Evolutionary conservation across 2,329 filamentous ascomycete species (phyloP).

Genomic region (Endoconidiophora polonica): DNA sequence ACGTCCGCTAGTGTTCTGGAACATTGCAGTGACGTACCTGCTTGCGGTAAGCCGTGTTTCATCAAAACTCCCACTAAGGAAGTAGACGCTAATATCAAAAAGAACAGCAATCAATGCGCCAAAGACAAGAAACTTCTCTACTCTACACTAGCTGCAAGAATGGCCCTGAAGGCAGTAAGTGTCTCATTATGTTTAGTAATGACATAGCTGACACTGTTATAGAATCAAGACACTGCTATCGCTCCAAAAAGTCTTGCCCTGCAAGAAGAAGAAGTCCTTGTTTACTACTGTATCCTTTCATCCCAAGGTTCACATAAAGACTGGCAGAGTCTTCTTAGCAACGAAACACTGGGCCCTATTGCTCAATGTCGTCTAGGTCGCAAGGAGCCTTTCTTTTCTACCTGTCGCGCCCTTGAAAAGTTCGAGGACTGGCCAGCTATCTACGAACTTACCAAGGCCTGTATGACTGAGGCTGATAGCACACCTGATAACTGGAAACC

Average conservation of each 20-base stretch:
- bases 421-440: slow-evolving; percentile 26
- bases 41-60: slow-evolving; percentile 28
- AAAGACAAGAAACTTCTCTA: slow-evolving; percentile 35
- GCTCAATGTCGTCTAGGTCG: slow-evolving; percentile 29
- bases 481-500: slow-evolving; percentile 20
- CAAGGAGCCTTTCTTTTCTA: slow-evolving; percentile 31
- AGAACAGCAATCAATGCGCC: slow-evolving; percentile 31
- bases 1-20: slow-evolving; percentile 35
- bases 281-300: slow-evolving; percentile 31
- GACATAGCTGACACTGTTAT: not conserved
- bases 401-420: slow-evolving; percentile 22
- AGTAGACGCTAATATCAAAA: not conserved
- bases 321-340: slow-evolving; percentile 23
- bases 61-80: not conserved
- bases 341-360: slow-evolving; percentile 26
- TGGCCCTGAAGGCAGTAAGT: slow-evolving; percentile 11
- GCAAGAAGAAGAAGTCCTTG: slow-evolving; percentile 32
- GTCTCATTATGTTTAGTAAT: not conserved
- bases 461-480: slow-evolving; percentile 25
- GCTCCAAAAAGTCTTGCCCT: slow-evolving; percentile 3
- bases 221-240: slow-evolving; percentile 9
- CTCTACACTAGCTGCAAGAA: slow-evolving; percentile 27
- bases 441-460: slow-evolving; percentile 28
- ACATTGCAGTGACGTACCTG: slow-evolving; percentile 35
- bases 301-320: slow-evolving; percentile 27